phyloP scores from a whole-genome alignment of 2,329 filamentous ascomycete species.

The Colletotrichum musae region DNA sequence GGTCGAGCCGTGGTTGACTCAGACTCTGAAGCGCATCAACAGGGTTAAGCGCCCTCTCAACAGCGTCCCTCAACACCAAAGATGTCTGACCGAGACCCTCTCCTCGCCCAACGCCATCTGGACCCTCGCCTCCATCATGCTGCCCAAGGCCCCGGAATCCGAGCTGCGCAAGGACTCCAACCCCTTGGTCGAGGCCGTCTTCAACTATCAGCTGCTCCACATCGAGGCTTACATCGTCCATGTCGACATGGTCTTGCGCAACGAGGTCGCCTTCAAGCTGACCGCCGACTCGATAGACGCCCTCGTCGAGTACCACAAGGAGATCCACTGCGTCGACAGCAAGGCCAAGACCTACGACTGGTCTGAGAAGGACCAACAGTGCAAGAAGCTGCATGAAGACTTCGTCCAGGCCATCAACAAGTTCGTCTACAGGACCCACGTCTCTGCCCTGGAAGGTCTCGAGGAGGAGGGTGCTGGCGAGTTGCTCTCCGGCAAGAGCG shows the following conservation, averaged over 20 bases:
- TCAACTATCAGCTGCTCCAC: constrained; percentile 94
- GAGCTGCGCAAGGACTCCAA: constrained; percentile 87
- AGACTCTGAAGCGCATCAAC: constrained; percentile 97
- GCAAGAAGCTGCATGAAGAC: constrained; percentile 97
- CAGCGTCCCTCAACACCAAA: constrained; percentile 94
- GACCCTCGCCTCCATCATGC: constrained; percentile 93
- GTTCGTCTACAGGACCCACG: constrained; percentile 93
- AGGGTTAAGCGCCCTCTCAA: constrained; percentile 96
- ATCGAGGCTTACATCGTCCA: constrained; percentile 98
- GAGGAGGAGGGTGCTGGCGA: constrained; percentile 98
- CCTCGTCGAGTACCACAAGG: constrained; percentile 95
- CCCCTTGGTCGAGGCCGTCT: constrained; percentile 86
- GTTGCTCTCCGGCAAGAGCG: constrained; percentile 89
- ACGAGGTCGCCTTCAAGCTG: constrained; percentile 98
- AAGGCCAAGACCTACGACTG: constrained; percentile 93
- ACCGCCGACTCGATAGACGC: constrained; percentile 94
- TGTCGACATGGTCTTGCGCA: constrained; percentile 98
- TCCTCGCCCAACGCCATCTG: constrained; percentile 93
- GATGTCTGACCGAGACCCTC: constrained; percentile 94
- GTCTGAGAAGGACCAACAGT: constrained; percentile 95
- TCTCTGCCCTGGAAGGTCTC: constrained; percentile 90
- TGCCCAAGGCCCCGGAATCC: constrained; percentile 88
- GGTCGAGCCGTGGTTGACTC: constrained; percentile 96
- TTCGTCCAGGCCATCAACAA: constrained; percentile 97
- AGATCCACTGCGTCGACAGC: constrained; percentile 91